A percentile compares a stretch with the other conserved stretches of the same genome.
Conservation (phyloP, 1,139 yeast species). For the Taphrina sp. region DNA sequence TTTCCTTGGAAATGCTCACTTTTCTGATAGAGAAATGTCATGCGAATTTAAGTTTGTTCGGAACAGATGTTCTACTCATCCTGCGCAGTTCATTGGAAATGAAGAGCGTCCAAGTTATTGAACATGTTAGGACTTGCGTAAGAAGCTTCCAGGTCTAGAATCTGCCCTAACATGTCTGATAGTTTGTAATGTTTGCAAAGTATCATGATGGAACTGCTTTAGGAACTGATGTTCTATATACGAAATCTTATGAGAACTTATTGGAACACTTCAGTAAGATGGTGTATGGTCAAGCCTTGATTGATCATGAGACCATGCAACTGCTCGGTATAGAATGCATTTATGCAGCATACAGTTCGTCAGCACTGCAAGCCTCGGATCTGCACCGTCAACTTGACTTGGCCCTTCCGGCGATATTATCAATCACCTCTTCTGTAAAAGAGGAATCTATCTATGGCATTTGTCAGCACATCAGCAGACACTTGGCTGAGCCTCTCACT, state of each 20-base stretch:
- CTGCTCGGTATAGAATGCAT: slow-evolving; percentile 13
- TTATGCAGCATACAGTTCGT: slow-evolving; percentile 10
- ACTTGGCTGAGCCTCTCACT: neutral
- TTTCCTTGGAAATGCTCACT: slow-evolving; percentile 67
- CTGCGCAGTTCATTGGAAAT: slow-evolving; percentile 50
- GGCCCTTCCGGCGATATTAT: slow-evolving; percentile 1
- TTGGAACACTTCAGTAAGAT: slow-evolving; percentile 40
- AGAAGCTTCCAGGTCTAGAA: too few relatives aligned
- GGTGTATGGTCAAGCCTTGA: slow-evolving; percentile 26
- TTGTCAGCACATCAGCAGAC: neutral
- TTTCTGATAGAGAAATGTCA: slow-evolving; percentile 72
- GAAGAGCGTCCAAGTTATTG: slow-evolving; percentile 58
- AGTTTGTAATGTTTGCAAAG: too few relatives aligned
- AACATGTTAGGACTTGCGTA: slow-evolving; percentile 48
- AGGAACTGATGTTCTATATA: slow-evolving; percentile 66
- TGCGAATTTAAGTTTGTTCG: slow-evolving; percentile 81
- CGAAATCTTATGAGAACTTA: slow-evolving; percentile 52
- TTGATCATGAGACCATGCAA: neutral
- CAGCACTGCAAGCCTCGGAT: neutral
- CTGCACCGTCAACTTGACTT: neutral
- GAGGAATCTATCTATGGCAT: slow-evolving; percentile 10
- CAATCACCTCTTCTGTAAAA: neutral
- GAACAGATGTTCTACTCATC: slow-evolving; percentile 50
- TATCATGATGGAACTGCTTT: slow-evolving; percentile 67
- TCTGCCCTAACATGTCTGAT: too few relatives aligned